Percentiles rank a stretch among this genome's conserved stretches.
phyloP scores from a whole-genome alignment of 306 rosid genomes.

The Medicago truncatula region MtrunA17r5.0-ANR NC_053043.1:1058001-1058500 shows the following conservation, averaged over 20 bases:
- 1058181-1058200: constrained; percentile 53
- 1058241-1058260: background rate
- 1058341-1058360: constrained; percentile 71
- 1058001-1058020: constrained; percentile 20
- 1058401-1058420: constrained; percentile 77
- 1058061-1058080: constrained; percentile 49
- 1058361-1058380: constrained; percentile 79
- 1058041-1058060: constrained; percentile 48
- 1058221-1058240: constrained; percentile 5
- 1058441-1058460: background rate
- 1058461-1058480: no score
- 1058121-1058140: constrained; percentile 43
- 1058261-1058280: background rate
- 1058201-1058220: constrained; percentile 30
- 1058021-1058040: constrained; percentile 4
- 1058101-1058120: constrained; percentile 48
- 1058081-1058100: constrained; percentile 40
- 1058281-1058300: constrained; percentile 9
- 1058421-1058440: constrained; percentile 58
- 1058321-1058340: constrained; percentile 75
- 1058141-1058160: constrained; percentile 53
- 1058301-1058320: constrained; percentile 56
- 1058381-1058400: constrained; percentile 97
- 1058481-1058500: no score
- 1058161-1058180: constrained; percentile 45